Conservation (phyloP, 2,329 filamentous ascomycete species). For the Botryotinia narcissicola region DNA sequence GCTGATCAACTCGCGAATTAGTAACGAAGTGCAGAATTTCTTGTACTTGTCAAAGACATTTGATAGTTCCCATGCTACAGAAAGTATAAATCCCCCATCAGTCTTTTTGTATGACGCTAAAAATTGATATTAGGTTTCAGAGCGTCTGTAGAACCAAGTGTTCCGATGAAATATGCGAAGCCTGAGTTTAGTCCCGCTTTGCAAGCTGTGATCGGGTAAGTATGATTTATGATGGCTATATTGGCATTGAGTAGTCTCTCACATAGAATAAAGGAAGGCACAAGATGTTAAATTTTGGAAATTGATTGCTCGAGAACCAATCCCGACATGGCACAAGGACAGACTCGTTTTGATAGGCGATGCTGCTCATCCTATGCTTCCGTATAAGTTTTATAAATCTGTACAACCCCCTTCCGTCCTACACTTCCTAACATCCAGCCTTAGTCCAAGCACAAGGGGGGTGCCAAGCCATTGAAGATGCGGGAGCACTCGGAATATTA, state of each 20-base stretch:
- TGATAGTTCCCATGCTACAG: neutral
- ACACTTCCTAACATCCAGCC: neutral
- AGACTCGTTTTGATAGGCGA: neutral
- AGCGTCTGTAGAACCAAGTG: neutral
- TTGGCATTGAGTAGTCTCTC: neutral
- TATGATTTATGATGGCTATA: neutral
- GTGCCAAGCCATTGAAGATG: neutral
- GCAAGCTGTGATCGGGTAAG: neutral
- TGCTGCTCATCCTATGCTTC: neutral
- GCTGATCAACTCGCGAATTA: neutral
- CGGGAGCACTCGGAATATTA: neutral
- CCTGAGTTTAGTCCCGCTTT: neutral
- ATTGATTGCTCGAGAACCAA: neutral
- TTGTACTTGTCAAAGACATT: neutral
- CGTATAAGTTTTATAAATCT: neutral
- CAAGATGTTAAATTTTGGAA: neutral
- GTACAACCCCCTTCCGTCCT: neutral
- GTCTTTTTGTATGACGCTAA: neutral
- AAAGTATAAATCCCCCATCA: neutral
- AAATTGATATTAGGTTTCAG: neutral
- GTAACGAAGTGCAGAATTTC: neutral
- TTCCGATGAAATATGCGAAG: neutral
- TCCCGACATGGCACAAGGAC: neutral
- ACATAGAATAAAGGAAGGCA: neutral
- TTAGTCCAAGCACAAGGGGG: neutral